Evolutionary conservation across 352 stramenopile genomes (phyloP).

Genomic region (Globisporangium parvum): DNA sequence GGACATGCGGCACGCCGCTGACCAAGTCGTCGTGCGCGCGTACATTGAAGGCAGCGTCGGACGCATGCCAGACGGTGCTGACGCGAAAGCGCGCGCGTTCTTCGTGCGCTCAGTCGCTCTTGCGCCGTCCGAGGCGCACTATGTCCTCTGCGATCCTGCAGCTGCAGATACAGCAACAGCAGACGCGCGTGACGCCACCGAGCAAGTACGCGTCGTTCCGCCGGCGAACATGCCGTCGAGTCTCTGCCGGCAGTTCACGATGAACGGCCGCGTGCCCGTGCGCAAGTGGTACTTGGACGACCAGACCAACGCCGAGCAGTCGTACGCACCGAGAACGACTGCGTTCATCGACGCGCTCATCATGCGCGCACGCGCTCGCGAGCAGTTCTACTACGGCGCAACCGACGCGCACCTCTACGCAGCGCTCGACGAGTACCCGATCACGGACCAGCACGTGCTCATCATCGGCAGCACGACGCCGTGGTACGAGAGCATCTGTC

Average conservation of each 20-base stretch:
- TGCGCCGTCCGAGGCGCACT: slow-evolving; percentile 20
- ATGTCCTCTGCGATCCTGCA: slow-evolving; percentile 18
- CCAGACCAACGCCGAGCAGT: slow-evolving; percentile 23
- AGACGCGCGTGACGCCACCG: background rate
- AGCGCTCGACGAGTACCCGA: slow-evolving; percentile 21
- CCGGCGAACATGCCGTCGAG: slow-evolving; percentile 22
- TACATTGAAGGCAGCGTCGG: slow-evolving; percentile 20
- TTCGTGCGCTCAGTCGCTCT: slow-evolving; percentile 26
- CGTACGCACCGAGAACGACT: slow-evolving; percentile 19
- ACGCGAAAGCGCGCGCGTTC: slow-evolving; percentile 22
- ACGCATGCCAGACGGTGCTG: background rate
- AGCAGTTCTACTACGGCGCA: slow-evolving; percentile 22
- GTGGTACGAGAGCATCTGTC: slow-evolving; percentile 34
- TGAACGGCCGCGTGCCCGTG: slow-evolving; percentile 23
- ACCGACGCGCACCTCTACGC: slow-evolving; percentile 21
- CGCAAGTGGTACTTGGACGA: slow-evolving; percentile 46
- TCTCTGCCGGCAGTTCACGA: slow-evolving; percentile 29
- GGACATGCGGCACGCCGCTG: slow-evolving; percentile 16
- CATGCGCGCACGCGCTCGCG: slow-evolving; percentile 5
- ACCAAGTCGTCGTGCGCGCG: slow-evolving; percentile 23
- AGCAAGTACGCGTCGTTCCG: slow-evolving; percentile 11
- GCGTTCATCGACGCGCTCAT: slow-evolving; percentile 24
- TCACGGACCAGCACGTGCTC: slow-evolving; percentile 28
- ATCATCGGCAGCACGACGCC: slow-evolving; percentile 31
- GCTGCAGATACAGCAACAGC: no score